Percentiles rank a stretch among this genome's conserved stretches.
phyloP scores from a whole-genome alignment of 2,329 filamentous ascomycete species.

The Didymella lethalis region DNA sequence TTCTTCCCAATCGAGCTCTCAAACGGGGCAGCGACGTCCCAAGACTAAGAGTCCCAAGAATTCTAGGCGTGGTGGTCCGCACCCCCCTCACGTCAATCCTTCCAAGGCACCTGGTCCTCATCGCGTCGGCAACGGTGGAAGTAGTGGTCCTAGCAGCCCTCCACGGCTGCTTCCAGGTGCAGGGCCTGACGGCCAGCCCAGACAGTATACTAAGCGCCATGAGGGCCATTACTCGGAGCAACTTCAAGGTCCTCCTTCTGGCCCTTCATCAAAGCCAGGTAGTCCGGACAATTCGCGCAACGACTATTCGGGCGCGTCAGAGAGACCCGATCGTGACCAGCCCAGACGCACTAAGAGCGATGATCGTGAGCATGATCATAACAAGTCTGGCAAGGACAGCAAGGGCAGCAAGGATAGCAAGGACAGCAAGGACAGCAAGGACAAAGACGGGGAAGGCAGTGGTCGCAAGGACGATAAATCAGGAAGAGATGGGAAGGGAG shows the following conservation, averaged over 20 bases:
- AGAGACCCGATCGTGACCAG: not conserved
- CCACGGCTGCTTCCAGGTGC: not conserved
- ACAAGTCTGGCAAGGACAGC: not conserved
- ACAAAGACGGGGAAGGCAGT: not conserved
- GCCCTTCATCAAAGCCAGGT: conserved; percentile 1
- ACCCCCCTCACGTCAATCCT: not conserved
- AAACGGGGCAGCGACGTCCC: not conserved
- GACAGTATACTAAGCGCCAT: not conserved
- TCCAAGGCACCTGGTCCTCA: not conserved
- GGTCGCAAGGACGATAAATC: too few relatives aligned
- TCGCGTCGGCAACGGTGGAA: not conserved
- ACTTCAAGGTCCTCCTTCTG: not conserved
- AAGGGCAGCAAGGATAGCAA: not conserved
- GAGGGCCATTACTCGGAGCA: not conserved
- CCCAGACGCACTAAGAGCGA: not conserved
- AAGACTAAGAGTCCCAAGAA: not conserved
- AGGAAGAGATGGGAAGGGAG: too few relatives aligned
- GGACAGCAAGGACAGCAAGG: not conserved
- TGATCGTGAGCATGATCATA: not conserved
- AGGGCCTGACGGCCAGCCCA: not conserved
- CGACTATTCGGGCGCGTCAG: not conserved
- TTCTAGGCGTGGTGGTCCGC: not conserved
- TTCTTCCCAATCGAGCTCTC: not conserved
- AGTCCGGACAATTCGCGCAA: not conserved
- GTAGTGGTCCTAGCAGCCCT: not conserved